Percentiles rank a stretch among this genome's conserved stretches.
phyloP scores from a whole-genome alignment of 768 basidiomycete species.

The Tricholoma terreum region DNA sequence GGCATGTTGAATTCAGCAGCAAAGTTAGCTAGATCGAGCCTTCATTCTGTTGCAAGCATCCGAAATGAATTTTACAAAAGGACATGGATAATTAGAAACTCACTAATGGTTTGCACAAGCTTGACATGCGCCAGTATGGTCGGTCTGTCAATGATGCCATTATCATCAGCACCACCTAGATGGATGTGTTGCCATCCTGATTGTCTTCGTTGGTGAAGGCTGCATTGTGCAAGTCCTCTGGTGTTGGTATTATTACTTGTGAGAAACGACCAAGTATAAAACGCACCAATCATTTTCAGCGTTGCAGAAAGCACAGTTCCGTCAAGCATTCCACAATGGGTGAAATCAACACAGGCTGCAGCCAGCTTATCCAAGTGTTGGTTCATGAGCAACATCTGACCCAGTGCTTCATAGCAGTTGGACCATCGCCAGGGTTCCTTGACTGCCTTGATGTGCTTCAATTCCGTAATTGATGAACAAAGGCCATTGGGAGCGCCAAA shows the following conservation, averaged over 20 bases:
- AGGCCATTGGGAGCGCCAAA: slow-evolving; percentile 33
- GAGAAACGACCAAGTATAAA: neutral
- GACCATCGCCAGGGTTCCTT: too few relatives aligned
- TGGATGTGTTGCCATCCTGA: neutral
- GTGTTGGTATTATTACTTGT: neutral
- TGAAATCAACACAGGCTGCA: slow-evolving; percentile 16
- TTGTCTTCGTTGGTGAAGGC: too few relatives aligned
- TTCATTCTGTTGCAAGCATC: neutral
- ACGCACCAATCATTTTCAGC: neutral
- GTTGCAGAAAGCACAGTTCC: neutral
- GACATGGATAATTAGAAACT: neutral
- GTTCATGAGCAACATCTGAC: slow-evolving; percentile 33
- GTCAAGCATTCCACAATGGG: slow-evolving; percentile 17
- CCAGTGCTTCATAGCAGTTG: too few relatives aligned
- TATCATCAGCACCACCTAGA: neutral
- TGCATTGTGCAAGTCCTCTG: neutral
- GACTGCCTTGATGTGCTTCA: too few relatives aligned
- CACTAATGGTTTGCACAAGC: neutral
- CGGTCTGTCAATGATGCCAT: neutral
- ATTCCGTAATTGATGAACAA: too few relatives aligned
- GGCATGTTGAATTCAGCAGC: neutral
- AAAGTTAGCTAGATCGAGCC: neutral
- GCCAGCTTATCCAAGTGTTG: slow-evolving; percentile 25
- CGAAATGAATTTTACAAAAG: neutral
- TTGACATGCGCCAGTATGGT: too few relatives aligned